Evolutionary conservation across 768 basidiomycete genomes (phyloP).

Genomic region (Pulveroboletus frians): DNA sequence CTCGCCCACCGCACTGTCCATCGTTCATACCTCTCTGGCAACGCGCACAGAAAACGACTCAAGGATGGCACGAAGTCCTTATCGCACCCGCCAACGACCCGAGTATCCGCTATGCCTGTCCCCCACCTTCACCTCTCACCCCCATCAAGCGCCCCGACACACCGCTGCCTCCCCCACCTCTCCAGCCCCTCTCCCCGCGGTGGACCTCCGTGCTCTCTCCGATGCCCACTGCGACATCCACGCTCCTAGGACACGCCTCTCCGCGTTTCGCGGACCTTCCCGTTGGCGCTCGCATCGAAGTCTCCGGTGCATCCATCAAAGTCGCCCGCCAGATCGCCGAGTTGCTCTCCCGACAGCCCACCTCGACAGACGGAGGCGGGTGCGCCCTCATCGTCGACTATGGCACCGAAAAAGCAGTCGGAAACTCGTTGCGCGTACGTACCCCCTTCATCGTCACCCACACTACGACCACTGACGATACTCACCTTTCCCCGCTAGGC

Average conservation of each 20-base stretch:
- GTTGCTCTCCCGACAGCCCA: constrained; percentile 37
- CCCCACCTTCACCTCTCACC: constrained; percentile 12
- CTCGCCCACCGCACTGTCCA: too few relatives aligned
- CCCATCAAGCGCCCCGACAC: background rate
- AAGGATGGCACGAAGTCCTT: constrained; percentile 85
- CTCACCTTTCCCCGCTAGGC: constrained; percentile 47
- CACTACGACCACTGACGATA: background rate
- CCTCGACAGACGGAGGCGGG: constrained; percentile 29
- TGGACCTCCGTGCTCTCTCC: constrained; percentile 67
- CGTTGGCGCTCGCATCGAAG: constrained; percentile 70
- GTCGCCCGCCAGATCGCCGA: constrained; percentile 65
- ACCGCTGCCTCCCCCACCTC: background rate
- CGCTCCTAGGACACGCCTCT: constrained; percentile 59
- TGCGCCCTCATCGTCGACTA: constrained; percentile 88
- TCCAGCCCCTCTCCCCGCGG: constrained; percentile 24
- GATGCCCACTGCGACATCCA: constrained; percentile 47
- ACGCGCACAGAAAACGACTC: constrained; percentile 55
- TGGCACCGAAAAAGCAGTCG: constrained; percentile 65
- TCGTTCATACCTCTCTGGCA: background rate
- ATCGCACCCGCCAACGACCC: constrained; percentile 49
- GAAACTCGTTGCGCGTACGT: constrained; percentile 77
- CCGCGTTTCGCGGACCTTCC: constrained; percentile 66
- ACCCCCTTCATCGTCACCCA: rapidly evolving
- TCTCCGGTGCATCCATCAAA: constrained; percentile 66
- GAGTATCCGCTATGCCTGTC: constrained; percentile 24